Evolutionary conservation across 352 stramenopile genomes (phyloP), one percentile per base, ranked within the genome.

Genomic region (Pythium biforme): DNA sequence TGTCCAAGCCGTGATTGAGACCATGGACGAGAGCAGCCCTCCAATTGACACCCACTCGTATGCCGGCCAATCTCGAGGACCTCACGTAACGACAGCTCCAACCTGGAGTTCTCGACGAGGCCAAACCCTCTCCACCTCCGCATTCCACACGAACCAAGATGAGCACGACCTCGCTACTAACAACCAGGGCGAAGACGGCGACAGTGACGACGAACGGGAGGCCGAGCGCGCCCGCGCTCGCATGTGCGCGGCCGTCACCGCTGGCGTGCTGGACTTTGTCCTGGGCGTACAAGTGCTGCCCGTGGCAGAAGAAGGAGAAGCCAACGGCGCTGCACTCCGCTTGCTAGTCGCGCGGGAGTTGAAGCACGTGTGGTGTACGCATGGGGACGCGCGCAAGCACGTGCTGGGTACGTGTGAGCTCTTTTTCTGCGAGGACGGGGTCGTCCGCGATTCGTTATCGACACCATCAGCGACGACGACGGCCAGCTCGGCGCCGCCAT

Each of bases 141-240:
- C 29, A n/a, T 15, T 34, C 3, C 3, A 25, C 34, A 1, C 19
- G 41, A 62, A 62, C 45, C 55, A 62, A 39, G 29, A 54, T 7
- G 15, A 40, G 1, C 14, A 27, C 2, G 22, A 40, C 25, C 17
- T 52, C 15, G 14, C 37, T 10, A n/a, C 37, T 19, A 14, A 20
- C n/a, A 37, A 47, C 4, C 10, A 53, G 17, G 31, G 4, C 1
- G 46, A 58, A 6, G 62, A 57, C 9, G 43, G 29, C 8, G 58
- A 67, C 53, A 70, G 64, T 22, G 57, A 62, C 8, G 64, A 71
- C 1, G 64, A 71, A n/a, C 64, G 54, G 7, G 23, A 49, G 46
- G 51, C 46, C 9, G 49, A 60, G 26, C 57, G 27, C 8, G n/a
- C 14, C 17, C 51, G 33, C 0, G 41, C 64, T 17, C 62, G 52